Evolutionary conservation across 2,329 filamentous ascomycete species (phyloP).

Genomic region (Onygena corvina): DNA sequence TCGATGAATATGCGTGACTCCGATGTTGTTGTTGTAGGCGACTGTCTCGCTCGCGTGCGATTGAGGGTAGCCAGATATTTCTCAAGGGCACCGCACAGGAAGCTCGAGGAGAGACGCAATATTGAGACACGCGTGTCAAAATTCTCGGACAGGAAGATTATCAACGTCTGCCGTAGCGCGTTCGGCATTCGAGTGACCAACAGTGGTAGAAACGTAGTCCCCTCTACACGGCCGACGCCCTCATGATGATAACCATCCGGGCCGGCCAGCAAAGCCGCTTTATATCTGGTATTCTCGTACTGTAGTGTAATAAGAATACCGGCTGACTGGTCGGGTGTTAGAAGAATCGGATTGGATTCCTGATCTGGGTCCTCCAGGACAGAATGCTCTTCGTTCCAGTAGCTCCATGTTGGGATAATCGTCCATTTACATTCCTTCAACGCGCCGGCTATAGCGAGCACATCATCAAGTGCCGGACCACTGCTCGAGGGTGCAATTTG

Average conservation of each 20-base stretch:
- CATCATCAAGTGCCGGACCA: slow-evolving; percentile 24
- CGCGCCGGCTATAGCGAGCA: slow-evolving; percentile 36
- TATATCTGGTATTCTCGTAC: slow-evolving; percentile 40
- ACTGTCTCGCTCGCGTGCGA: background rate
- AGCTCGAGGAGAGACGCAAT: slow-evolving; percentile 34
- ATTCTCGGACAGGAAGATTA: slow-evolving; percentile 38
- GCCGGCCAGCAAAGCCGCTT: slow-evolving; percentile 38
- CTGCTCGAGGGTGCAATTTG: background rate
- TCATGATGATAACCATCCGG: slow-evolving; percentile 13
- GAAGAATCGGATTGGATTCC: slow-evolving; percentile 20
- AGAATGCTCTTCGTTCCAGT: slow-evolving; percentile 20
- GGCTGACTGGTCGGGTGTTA: slow-evolving; percentile 23
- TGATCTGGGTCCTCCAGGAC: slow-evolving; percentile 17
- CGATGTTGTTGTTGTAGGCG: background rate
- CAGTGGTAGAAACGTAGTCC: slow-evolving; percentile 40
- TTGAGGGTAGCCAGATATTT: slow-evolving; percentile 22
- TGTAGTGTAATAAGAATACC: slow-evolving; percentile 40
- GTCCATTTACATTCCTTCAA: slow-evolving; percentile 39
- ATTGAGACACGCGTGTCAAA: slow-evolving; percentile 41
- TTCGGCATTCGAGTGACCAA: slow-evolving; percentile 42
- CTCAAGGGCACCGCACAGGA: slow-evolving; percentile 37
- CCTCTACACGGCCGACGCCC: slow-evolving; percentile 12
- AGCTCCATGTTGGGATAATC: slow-evolving; percentile 24
- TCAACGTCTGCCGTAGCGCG: slow-evolving; percentile 37
- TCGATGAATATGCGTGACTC: slow-evolving; percentile 18